Conservation (phyloP, 2,329 filamentous ascomycete species). For the Periconia digitata region DNA sequence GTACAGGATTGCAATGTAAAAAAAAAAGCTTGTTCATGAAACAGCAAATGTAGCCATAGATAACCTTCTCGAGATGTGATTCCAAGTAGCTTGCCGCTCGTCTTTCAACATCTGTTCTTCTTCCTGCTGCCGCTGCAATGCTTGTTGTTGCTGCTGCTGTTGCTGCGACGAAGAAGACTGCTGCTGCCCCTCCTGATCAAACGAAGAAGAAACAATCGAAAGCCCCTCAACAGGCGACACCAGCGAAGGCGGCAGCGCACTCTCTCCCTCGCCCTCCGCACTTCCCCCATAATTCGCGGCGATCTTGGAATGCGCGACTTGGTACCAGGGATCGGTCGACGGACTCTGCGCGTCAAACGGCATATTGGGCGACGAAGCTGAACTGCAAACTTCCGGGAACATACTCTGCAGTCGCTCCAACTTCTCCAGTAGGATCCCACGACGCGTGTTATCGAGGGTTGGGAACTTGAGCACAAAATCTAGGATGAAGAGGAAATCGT, state of each 20-base stretch:
- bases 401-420: slow-evolving; percentile 40
- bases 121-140: background rate
- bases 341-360: slow-evolving; percentile 32
- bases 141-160: slow-evolving; percentile 8
- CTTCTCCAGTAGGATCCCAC: slow-evolving; percentile 48
- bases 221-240: background rate
- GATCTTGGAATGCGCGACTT: slow-evolving; percentile 38
- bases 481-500: slow-evolving; percentile 58
- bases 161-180: slow-evolving; percentile 14
- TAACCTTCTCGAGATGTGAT: slow-evolving; percentile 35
- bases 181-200: slow-evolving; percentile 17
- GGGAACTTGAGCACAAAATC: slow-evolving; percentile 55
- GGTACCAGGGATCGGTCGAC: slow-evolving; percentile 36
- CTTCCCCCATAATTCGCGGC: slow-evolving; percentile 12
- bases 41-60: slow-evolving; percentile 24
- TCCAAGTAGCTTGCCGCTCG: slow-evolving; percentile 32
- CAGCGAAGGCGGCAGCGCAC: background rate
- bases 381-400: slow-evolving; percentile 39
- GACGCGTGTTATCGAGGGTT: slow-evolving; percentile 50
- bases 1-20: no score
- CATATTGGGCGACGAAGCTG: slow-evolving; percentile 32
- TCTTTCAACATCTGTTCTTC: slow-evolving; percentile 7
- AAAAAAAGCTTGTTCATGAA: background rate
- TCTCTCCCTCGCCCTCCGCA: slow-evolving; percentile 10
- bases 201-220: background rate